Evolutionary conservation across 1,139 yeast genomes (phyloP).

Genomic region (Blastobotrys capitulatus): DNA sequence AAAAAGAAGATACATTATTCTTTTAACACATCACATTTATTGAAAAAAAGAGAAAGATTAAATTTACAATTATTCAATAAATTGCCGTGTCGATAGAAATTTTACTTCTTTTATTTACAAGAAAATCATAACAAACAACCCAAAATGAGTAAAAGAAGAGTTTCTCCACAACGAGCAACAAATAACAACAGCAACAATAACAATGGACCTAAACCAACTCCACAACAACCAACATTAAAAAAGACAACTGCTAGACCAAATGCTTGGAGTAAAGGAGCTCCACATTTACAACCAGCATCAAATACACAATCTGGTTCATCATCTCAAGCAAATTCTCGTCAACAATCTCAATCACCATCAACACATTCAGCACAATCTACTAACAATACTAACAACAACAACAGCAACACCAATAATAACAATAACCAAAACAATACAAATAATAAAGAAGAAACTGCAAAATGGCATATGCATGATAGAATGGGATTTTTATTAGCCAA

Average conservation of each 20-base stretch:
- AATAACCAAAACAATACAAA: background rate
- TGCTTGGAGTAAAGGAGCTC: conserved; percentile 12
- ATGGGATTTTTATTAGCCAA: conserved; percentile 46
- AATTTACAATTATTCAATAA: too few species aligned
- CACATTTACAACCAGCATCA: conserved; percentile 3
- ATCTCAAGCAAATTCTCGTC: too few species aligned
- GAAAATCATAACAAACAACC: too few species aligned
- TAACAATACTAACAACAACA: too few species aligned
- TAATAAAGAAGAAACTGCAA: conserved; percentile 6
- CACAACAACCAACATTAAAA: background rate
- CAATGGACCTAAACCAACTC: background rate
- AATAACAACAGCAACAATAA: background rate
- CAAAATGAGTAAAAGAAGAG: background rate
- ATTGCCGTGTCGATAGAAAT: too few species aligned
- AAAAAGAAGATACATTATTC: too few species aligned
- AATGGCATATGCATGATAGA: conserved; percentile 43
- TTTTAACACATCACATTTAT: too few species aligned
- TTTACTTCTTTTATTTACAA: too few species aligned
- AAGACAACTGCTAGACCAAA: background rate
- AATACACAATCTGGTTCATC: background rate
- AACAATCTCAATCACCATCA: background rate
- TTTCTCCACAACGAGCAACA: background rate
- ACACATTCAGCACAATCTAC: background rate
- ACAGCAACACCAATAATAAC: too few species aligned
- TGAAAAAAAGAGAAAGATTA: too few species aligned